Conservation (phyloP, 345 rosid species). For the Chamaenerion angustifolium region DNA sequence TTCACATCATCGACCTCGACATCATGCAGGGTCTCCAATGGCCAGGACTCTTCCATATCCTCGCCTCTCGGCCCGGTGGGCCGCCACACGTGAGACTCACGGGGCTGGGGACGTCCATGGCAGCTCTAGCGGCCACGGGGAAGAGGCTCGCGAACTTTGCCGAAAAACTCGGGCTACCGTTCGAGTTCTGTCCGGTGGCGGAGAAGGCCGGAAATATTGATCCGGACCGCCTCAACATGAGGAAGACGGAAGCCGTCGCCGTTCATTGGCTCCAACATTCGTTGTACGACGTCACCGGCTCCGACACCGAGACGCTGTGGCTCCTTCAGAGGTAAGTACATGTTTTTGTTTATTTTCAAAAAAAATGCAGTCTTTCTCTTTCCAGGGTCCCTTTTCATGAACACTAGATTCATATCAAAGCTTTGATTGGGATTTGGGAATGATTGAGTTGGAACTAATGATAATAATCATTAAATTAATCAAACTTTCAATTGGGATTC, state of each 20-base stretch:
- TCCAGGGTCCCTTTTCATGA: too few species aligned
- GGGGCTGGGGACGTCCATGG: conserved; percentile 81
- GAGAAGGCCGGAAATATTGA: conserved; percentile 82
- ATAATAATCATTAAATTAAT: too few species aligned
- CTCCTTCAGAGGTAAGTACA: conserved; percentile 62
- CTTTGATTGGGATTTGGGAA: too few species aligned
- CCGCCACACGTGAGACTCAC: conserved; percentile 92
- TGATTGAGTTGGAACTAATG: too few species aligned
- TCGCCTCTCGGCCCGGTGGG: conserved; percentile 85
- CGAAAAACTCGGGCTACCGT: conserved; percentile 67
- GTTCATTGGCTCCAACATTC: conserved; percentile 99
- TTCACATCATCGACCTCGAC: conserved; percentile 89
- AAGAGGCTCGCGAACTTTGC: conserved; percentile 88
- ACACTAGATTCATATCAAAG: too few species aligned
- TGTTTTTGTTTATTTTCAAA: too few species aligned
- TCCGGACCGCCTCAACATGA: conserved; percentile 54
- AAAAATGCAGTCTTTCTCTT: too few species aligned
- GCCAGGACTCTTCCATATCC: conserved; percentile 96
- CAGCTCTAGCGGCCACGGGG: conserved; percentile 86
- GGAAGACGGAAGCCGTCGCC: conserved; percentile 86
- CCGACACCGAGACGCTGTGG: conserved; percentile 75
- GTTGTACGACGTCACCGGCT: conserved; percentile 92
- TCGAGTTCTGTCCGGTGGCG: conserved; percentile 76
- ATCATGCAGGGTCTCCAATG: conserved; percentile 99
- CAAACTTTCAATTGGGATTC: too few species aligned